These are phyloP conservation scores for Phytophthora citrophthora DNA, from an alignment of 352 stramenopile genomes.

Conservation along the genomic window DNA sequence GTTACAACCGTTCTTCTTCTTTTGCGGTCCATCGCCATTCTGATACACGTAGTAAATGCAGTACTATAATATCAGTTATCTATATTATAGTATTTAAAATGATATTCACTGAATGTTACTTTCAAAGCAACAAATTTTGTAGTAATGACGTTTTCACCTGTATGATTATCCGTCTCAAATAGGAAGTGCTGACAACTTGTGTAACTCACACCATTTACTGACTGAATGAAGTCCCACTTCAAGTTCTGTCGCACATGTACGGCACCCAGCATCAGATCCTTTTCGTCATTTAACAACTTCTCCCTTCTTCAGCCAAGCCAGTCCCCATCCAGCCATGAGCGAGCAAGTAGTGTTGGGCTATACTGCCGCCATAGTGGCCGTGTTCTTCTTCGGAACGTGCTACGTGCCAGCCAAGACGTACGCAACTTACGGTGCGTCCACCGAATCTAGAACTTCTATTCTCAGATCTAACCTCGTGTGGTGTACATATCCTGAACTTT, in stretches of 20 bases:
- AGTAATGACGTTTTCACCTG: too few species aligned
- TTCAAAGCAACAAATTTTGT: too few species aligned
- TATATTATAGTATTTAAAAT: too few species aligned
- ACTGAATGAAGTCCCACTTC: slow-evolving; percentile 4
- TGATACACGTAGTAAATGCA: too few species aligned
- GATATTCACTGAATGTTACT: too few species aligned
- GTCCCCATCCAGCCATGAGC: slow-evolving; percentile 16
- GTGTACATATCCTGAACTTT: slow-evolving; percentile 21
- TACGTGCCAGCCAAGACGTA: slow-evolving; percentile 88
- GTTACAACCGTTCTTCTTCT: too few species aligned
- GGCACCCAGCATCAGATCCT: slow-evolving; percentile 2
- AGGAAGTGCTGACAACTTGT: too few species aligned
- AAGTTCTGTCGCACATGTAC: slow-evolving; percentile 2
- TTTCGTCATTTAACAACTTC: slow-evolving; percentile 7
- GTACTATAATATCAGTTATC: too few species aligned
- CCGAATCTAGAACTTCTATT: slow-evolving; percentile 2
- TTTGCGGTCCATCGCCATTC: too few species aligned
- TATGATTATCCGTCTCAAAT: too few species aligned
- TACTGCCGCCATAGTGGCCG: slow-evolving; percentile 59
- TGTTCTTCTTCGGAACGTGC: slow-evolving; percentile 88
- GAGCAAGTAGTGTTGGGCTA: slow-evolving; percentile 62
- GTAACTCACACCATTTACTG: too few species aligned
- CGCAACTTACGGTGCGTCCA: slow-evolving; percentile 70
- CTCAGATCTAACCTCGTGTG: slow-evolving; percentile 10
- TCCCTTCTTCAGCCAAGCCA: not conserved